Evolutionary conservation across 306 rosid species (phyloP).

Genomic region (Cucurbita moschata): DNA sequence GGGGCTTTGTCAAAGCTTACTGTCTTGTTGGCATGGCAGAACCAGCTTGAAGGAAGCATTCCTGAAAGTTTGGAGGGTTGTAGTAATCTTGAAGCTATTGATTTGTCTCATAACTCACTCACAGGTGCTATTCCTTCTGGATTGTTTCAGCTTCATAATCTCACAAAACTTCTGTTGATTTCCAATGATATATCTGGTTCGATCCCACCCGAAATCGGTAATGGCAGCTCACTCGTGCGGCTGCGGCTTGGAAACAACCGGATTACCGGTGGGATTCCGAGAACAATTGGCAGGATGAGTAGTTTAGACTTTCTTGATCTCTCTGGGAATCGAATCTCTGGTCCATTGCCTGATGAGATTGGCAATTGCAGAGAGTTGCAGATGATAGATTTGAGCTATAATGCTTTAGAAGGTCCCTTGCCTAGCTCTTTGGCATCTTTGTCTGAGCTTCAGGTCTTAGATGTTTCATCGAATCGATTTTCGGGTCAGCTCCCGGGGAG

Average conservation of each 20-base stretch:
- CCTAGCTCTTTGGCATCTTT: slow-evolving; percentile 48
- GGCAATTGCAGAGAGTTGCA: slow-evolving; percentile 58
- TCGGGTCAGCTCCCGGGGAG: slow-evolving; percentile 40
- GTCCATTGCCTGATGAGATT: slow-evolving; percentile 47
- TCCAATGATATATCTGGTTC: slow-evolving; percentile 62
- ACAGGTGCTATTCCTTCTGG: slow-evolving; percentile 51
- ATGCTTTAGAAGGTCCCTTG: slow-evolving; percentile 51
- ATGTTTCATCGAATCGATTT: slow-evolving; percentile 48
- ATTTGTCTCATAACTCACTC: slow-evolving; percentile 63
- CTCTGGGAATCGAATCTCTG: slow-evolving; percentile 50
- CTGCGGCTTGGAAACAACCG: slow-evolving; percentile 45
- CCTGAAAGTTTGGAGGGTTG: slow-evolving; percentile 52
- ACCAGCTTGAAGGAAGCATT: slow-evolving; percentile 65
- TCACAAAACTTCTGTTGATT: slow-evolving; percentile 59
- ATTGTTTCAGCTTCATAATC: slow-evolving; percentile 54
- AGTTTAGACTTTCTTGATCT: slow-evolving; percentile 62
- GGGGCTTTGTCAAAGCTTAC: slow-evolving; percentile 43
- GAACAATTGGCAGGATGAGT: slow-evolving; percentile 41
- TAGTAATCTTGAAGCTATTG: slow-evolving; percentile 52
- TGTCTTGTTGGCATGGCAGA: slow-evolving; percentile 77
- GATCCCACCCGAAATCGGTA: slow-evolving; percentile 53
- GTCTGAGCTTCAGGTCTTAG: slow-evolving; percentile 52
- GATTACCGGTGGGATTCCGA: slow-evolving; percentile 57
- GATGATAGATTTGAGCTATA: slow-evolving; percentile 70
- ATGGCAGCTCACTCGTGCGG: slow-evolving; percentile 52